Evolutionary conservation across 345 rosid species (phyloP).

Genomic region (Salix viminalis): DNA sequence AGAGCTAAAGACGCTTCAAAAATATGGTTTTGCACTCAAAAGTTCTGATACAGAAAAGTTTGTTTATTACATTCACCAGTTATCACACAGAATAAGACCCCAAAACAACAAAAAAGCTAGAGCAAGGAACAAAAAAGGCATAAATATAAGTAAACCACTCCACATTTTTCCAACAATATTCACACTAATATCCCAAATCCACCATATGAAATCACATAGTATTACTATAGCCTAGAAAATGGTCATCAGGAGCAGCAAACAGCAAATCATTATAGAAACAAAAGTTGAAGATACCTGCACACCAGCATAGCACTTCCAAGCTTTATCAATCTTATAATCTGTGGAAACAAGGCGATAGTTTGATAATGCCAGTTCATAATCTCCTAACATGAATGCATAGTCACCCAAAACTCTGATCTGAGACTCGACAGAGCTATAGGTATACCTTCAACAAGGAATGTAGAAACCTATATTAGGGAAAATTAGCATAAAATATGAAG

Average conservation of each 20-base stretch:
- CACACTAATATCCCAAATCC: neutral
- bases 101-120: neutral
- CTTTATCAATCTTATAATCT: constrained; percentile 96
- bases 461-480: constrained; percentile 21
- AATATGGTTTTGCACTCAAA: constrained; percentile 1
- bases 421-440: constrained; percentile 81
- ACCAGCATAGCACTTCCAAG: constrained; percentile 97
- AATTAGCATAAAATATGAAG: constrained; percentile 9
- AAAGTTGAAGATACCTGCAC: constrained; percentile 66
- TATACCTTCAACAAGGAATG: constrained; percentile 65
- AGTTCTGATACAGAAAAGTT: neutral
- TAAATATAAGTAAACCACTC: too few species aligned
- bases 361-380: constrained; percentile 91
- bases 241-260: neutral
- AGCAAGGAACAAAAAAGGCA: neutral
- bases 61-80: neutral
- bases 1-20: neutral
- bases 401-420: constrained; percentile 94
- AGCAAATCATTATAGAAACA: neutral
- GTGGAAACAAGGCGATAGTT: constrained; percentile 92
- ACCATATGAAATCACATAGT: neutral
- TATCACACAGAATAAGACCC: neutral
- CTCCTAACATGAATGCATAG: constrained; percentile 95
- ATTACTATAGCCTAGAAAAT: neutral
- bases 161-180: neutral